Base-by-base conservation (phyloP, 2,329 filamentous ascomycete species). In the Colletotrichum australisinense region DNA sequence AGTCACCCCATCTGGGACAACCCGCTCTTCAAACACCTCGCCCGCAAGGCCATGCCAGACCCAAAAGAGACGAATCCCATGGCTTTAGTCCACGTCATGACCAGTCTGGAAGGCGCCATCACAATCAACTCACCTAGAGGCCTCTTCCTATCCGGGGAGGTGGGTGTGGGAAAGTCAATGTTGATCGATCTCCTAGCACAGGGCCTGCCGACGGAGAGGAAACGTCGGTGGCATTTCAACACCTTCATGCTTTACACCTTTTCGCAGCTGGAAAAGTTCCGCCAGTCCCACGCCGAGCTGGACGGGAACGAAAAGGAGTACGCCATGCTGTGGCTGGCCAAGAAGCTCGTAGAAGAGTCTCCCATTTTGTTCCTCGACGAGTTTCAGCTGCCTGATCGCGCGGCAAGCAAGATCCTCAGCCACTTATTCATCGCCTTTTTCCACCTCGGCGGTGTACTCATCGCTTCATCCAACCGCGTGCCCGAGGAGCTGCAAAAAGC, bases 91-190 rank as follows among this genome's bases (percentile, higher is more conserved):
- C 86, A 89, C 63, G 88, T 92, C n/a, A 83, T 95, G 16, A 93
- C 91, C 0, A 90, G 88, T 76, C 89, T 95, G 78, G 91, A 95
- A 79, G 89, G 90, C 24, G 94, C 94, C 12, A 87, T 95, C 74
- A 86, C 91, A 58, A 88, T 95, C 60, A 87, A 93, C 77, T 94
- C 93, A 0, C 94, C 94, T 0, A 90, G 88, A 76, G 94, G 94
- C 0, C 83, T 97, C 19, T 92, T 96, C 79, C 86, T 97, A 0
- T 94, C 94, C 30, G 94, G 94, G 7, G 93, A 95, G 79, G 94
- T 97, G 1, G 94, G 94, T 12, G 95, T 93, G 0, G 94, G 94
- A 16, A 97, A 97, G 80, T 93, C 91, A 5, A 95, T 97, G 93
- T 88, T 97, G n/a, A 87, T 95, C 16, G 94, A 96, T 78, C 84